phyloP scores from a whole-genome alignment of 2,329 filamentous ascomycete species.

The Trichophaea hybrida region DNA sequence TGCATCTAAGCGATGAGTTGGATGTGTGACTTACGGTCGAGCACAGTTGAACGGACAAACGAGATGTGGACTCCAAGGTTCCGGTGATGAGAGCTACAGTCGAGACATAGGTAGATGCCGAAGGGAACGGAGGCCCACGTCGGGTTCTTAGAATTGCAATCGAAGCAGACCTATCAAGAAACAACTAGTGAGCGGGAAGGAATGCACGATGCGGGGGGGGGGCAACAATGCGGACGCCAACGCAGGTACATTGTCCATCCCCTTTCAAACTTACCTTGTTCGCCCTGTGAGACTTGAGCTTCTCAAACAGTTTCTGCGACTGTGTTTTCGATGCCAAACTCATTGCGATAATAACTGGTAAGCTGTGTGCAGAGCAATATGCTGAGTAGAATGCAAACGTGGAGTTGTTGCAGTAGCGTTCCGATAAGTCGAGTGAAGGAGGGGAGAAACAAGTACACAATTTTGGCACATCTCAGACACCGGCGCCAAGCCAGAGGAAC shows the following conservation, averaged over 20 bases:
- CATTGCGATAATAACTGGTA: constrained; percentile 9
- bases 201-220: background rate
- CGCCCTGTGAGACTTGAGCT: constrained; percentile 81
- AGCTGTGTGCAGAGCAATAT: background rate
- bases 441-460: too few species aligned
- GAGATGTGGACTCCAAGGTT: constrained; percentile 98
- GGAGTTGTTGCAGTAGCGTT: too few species aligned
- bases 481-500: too few species aligned
- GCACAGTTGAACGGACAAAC: constrained; percentile 94
- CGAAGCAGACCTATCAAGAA: constrained; percentile 73
- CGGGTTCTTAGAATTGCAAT: constrained; percentile 93
- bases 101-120: constrained; percentile 93
- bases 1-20: background rate
- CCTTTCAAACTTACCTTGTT: constrained; percentile 58
- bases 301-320: constrained; percentile 95
- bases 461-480: too few species aligned
- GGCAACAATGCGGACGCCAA: background rate
- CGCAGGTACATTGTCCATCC: constrained; percentile 11
- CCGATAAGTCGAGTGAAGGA: too few species aligned
- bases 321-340: constrained; percentile 70
- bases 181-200: constrained; percentile 24
- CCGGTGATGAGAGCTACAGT: constrained; percentile 92
- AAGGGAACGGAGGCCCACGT: constrained; percentile 97
- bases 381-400: background rate
- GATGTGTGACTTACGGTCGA: constrained; percentile 65